Evolutionary conservation across 2,329 filamentous ascomycete species (phyloP).

Genomic region (Trichophaea hybrida): DNA sequence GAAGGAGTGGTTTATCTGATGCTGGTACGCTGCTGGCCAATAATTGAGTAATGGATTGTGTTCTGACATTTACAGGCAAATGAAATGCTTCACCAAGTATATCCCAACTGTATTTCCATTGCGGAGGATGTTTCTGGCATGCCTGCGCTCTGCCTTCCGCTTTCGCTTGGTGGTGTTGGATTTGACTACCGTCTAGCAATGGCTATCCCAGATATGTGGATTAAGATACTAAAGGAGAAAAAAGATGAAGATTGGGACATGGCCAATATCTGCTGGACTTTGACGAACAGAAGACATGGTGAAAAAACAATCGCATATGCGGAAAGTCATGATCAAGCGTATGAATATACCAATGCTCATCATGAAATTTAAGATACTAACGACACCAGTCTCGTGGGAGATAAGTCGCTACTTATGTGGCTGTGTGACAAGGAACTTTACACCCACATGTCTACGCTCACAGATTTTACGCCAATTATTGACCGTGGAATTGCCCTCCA

Average conservation of each 20-base stretch:
- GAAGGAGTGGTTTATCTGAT: constrained; percentile 91
- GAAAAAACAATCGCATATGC: constrained; percentile 98
- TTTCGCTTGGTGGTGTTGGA: constrained; percentile 77
- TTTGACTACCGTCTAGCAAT: constrained; percentile 97
- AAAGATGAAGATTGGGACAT: constrained; percentile 88
- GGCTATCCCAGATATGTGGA: constrained; percentile 98
- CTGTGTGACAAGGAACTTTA: constrained; percentile 95
- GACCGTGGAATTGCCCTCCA: constrained; percentile 83
- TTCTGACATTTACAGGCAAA: constrained; percentile 45
- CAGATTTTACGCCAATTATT: constrained; percentile 73
- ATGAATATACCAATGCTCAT: constrained; percentile 34
- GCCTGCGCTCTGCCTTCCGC: constrained; percentile 81
- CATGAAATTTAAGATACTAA: constrained; percentile 18
- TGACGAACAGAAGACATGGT: constrained; percentile 84
- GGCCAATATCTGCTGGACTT: constrained; percentile 64
- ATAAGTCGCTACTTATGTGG: constrained; percentile 97
- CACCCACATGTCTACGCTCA: constrained; percentile 84
- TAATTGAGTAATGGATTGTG: background rate
- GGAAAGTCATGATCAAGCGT: constrained; percentile 96
- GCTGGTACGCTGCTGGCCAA: constrained; percentile 36
- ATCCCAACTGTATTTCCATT: constrained; percentile 76
- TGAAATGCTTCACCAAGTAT: constrained; percentile 83
- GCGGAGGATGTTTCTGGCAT: constrained; percentile 97
- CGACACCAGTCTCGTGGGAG: constrained; percentile 62
- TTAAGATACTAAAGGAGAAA: constrained; percentile 93